phyloP scores from a whole-genome alignment of 1,284 basidiomycete species.

The Ceratobasidium sp. region DNA sequence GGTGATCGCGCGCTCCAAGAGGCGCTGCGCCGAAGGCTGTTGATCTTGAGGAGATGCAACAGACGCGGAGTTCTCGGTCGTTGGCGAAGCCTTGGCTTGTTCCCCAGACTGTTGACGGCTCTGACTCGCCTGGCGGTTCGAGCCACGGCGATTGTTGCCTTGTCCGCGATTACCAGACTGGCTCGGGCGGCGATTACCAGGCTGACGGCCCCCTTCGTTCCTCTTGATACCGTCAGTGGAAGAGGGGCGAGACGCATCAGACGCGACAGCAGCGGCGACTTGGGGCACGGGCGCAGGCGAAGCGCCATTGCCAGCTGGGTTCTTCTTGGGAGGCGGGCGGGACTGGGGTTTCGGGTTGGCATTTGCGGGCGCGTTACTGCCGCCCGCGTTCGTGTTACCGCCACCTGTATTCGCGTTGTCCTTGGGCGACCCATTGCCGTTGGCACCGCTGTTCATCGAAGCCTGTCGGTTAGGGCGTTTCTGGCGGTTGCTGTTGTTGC shows the following conservation, averaged over 20 bases:
- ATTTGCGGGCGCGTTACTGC: constrained; percentile 15
- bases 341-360: constrained; percentile 34
- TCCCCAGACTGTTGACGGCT: constrained; percentile 47
- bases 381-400: neutral
- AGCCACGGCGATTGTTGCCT: constrained; percentile 43
- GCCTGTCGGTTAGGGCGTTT: constrained; percentile 32
- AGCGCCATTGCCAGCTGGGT: constrained; percentile 40
- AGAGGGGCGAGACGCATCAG: constrained; percentile 48
- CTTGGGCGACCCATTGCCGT: constrained; percentile 40
- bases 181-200: constrained; percentile 41
- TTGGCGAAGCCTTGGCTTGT: constrained; percentile 44
- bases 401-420: constrained; percentile 34
- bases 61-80: constrained; percentile 44
- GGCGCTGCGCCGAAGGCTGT: constrained; percentile 77
- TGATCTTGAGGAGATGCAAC: constrained; percentile 64
- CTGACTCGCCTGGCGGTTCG: constrained; percentile 34
- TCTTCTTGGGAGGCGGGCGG: constrained; percentile 42
- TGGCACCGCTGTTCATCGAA: constrained; percentile 31
- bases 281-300: constrained; percentile 43
- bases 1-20: constrained; percentile 83
- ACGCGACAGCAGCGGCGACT: constrained; percentile 46
- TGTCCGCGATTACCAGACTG: constrained; percentile 43
- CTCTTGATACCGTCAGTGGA: constrained; percentile 49
- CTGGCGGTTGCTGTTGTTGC: constrained; percentile 35
- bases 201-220: constrained; percentile 42